A percentile compares a stretch with the other conserved stretches of the same genome.
Evolutionary conservation across 371 early-diverging fungal genomes (phyloP).

Genomic region (Rhizopus microsporus): DNA sequence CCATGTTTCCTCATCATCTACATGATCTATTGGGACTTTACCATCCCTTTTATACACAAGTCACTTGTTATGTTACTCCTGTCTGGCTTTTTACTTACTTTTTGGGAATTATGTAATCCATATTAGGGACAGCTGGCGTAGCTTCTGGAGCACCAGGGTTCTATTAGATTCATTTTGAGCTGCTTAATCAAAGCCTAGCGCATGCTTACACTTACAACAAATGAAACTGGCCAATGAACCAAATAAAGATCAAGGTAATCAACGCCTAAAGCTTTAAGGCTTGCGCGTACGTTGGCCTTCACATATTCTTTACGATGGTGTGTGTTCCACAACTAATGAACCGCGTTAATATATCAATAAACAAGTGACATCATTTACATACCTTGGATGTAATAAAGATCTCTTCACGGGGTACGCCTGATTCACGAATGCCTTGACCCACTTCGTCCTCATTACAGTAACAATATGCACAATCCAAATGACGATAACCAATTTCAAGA

Average conservation of each 20-base stretch:
- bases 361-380: background rate
- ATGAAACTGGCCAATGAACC: slow-evolving; percentile 72
- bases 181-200: background rate
- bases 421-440: slow-evolving; percentile 69
- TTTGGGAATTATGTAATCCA: slow-evolving; percentile 36
- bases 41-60: slow-evolving; percentile 24
- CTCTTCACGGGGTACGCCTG: slow-evolving; percentile 64
- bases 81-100: slow-evolving; percentile 19
- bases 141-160: slow-evolving; percentile 34
- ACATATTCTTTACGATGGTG: slow-evolving; percentile 74
- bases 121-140: slow-evolving; percentile 34
- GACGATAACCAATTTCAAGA: slow-evolving; percentile 66
- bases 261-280: slow-evolving; percentile 72
- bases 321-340: slow-evolving; percentile 78
- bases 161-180: slow-evolving; percentile 28
- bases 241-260: slow-evolving; percentile 92
- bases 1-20: slow-evolving; percentile 65
- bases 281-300: slow-evolving; percentile 59
- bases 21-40: slow-evolving; percentile 41
- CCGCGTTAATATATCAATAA: slow-evolving; percentile 31
- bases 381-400: slow-evolving; percentile 87
- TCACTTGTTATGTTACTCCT: background rate
- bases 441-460: slow-evolving; percentile 88
- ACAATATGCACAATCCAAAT: slow-evolving; percentile 73
- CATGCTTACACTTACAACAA: slow-evolving; percentile 24